A percentile compares a stretch with the other conserved stretches of the same genome.
Conservation (phyloP, 371 early-diverging fungal genomes). For the Batkoa obscura region DNA sequence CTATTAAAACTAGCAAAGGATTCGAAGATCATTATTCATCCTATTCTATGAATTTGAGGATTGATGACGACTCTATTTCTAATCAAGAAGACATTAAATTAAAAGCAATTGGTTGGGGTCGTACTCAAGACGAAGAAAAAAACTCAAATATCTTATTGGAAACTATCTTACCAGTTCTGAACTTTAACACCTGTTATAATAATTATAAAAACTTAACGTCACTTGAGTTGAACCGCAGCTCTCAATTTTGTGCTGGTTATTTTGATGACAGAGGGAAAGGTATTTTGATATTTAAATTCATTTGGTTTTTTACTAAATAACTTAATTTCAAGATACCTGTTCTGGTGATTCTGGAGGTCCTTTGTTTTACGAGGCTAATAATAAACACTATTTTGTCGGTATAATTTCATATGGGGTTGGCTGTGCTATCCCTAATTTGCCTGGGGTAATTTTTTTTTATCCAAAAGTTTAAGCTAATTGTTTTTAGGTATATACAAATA, state of each 20-base stretch:
- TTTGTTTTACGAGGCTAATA: background rate
- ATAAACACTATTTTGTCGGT: background rate
- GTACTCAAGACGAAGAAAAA: background rate
- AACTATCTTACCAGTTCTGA: background rate
- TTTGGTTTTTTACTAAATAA: background rate
- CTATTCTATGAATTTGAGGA: too few species aligned
- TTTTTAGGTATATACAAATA: too few species aligned
- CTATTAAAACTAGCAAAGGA: too few species aligned
- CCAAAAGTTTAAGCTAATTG: too few species aligned
- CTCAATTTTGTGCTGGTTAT: slow-evolving; percentile 4
- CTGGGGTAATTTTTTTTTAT: background rate
- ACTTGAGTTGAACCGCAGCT: background rate
- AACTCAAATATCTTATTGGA: background rate
- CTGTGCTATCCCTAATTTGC: background rate
- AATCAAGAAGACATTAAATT: background rate
- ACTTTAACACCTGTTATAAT: background rate
- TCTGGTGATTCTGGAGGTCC: slow-evolving; percentile 2
- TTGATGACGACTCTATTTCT: background rate
- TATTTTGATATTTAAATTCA: background rate
- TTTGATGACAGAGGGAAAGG: background rate
- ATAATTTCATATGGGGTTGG: background rate
- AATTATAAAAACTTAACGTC: background rate
- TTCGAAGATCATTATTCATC: too few species aligned
- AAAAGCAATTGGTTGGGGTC: slow-evolving; percentile 3
- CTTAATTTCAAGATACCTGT: background rate